Conservation (phyloP, 352 stramenopile genomes). For the Phytophthora pistaciae region DNA sequence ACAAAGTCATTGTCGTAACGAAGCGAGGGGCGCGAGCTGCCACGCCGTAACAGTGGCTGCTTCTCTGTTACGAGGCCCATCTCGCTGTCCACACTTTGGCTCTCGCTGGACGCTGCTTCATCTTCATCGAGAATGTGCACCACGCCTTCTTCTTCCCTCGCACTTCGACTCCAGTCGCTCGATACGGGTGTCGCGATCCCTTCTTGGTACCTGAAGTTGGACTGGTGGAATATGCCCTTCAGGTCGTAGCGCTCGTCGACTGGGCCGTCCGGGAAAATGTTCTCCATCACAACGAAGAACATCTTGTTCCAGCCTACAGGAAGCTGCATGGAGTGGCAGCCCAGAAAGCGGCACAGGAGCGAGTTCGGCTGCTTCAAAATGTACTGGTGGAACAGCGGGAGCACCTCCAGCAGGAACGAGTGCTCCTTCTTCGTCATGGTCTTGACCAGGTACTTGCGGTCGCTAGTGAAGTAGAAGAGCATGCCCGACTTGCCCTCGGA, state of each 20-base stretch:
- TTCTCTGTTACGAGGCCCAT: constrained; percentile 52
- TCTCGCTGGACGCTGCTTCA: constrained; percentile 38
- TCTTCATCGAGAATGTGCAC: constrained; percentile 30
- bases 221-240: constrained; percentile 85
- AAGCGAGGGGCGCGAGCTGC: constrained; percentile 65
- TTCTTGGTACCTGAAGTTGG: constrained; percentile 58
- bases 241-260: constrained; percentile 88
- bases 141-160: constrained; percentile 36
- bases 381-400: constrained; percentile 89
- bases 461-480: constrained; percentile 91
- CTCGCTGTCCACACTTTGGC: constrained; percentile 41
- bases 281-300: constrained; percentile 93
- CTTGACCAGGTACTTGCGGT: constrained; percentile 89
- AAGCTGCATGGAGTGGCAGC: constrained; percentile 91
- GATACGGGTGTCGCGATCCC: constrained; percentile 48
- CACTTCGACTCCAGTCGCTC: constrained; percentile 44
- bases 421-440: constrained; percentile 92
- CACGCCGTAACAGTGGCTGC: constrained; percentile 63
- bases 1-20: constrained; percentile 88
- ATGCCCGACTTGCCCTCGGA: constrained; percentile 89
- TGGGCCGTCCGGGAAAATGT: constrained; percentile 80
- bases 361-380: constrained; percentile 84
- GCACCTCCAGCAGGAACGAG: constrained; percentile 82
- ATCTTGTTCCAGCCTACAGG: constrained; percentile 91
- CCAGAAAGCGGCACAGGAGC: constrained; percentile 83